Conservation (phyloP, 2,329 filamentous ascomycete genomes). For the Zelopaecilomyces penicillatus region DNA sequence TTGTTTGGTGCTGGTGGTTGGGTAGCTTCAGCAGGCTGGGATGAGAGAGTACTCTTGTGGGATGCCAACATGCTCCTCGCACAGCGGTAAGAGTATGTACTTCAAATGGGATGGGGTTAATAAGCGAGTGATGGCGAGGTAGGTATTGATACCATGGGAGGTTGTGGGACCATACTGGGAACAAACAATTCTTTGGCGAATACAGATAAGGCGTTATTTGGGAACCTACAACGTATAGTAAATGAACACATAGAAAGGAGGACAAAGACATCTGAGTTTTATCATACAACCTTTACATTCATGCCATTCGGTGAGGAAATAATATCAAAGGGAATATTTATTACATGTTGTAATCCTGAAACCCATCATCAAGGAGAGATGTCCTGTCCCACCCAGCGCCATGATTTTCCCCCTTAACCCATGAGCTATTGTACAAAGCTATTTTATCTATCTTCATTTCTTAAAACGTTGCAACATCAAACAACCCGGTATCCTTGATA, state of each 20-base stretch:
- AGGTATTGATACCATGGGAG: too few species aligned
- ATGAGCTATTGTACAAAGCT: not conserved
- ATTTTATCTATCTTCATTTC: not conserved
- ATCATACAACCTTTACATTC: too few species aligned
- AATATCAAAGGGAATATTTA: too few species aligned
- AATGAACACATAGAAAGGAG: too few species aligned
- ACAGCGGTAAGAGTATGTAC: conserved; percentile 12
- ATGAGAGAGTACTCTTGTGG: conserved; percentile 85
- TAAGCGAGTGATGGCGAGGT: too few species aligned
- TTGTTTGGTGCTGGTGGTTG: conserved; percentile 91
- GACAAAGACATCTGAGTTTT: too few species aligned
- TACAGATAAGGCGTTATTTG: too few species aligned
- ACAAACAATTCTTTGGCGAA: too few species aligned
- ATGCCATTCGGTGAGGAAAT: too few species aligned
- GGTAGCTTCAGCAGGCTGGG: conserved; percentile 93
- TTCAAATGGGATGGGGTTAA: too few species aligned
- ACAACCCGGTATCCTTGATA: not conserved
- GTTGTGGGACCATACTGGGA: too few species aligned
- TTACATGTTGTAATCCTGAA: not conserved
- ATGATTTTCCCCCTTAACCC: not conserved
- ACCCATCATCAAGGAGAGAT: not conserved
- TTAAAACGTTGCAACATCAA: not conserved
- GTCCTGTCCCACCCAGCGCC: not conserved
- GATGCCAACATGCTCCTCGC: conserved; percentile 57
- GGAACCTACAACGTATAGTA: too few species aligned